Evolutionary conservation across 2,329 filamentous ascomycete species (phyloP).

Genomic region (Pyricularia grisea): DNA sequence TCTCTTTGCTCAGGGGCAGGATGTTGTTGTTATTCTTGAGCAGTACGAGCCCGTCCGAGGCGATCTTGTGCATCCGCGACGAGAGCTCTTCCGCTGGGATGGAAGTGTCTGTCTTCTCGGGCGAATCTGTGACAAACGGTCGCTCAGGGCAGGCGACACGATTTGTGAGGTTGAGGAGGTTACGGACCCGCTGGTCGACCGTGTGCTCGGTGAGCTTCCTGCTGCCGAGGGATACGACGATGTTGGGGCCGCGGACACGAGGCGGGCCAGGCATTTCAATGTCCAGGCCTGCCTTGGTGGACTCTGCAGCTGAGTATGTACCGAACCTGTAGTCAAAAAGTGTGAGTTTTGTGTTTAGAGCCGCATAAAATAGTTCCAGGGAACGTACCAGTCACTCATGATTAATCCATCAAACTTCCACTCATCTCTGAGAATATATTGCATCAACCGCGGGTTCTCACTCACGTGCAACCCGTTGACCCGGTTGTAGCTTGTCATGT

Average conservation of each 20-base stretch:
- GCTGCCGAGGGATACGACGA: slow-evolving; percentile 14
- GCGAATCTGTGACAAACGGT: neutral
- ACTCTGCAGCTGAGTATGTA: slow-evolving; percentile 17
- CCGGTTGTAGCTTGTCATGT: slow-evolving; percentile 30
- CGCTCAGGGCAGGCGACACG: neutral
- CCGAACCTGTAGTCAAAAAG: slow-evolving; percentile 9
- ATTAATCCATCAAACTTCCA: slow-evolving; percentile 27
- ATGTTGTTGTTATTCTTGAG: slow-evolving; percentile 41
- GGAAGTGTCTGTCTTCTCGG: neutral
- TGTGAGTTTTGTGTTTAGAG: neutral
- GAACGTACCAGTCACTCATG: slow-evolving; percentile 28
- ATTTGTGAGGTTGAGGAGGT: slow-evolving; percentile 15
- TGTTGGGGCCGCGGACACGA: slow-evolving; percentile 16
- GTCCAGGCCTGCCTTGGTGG: slow-evolving; percentile 15
- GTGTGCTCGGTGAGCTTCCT: slow-evolving; percentile 16
- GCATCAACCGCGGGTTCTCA: slow-evolving; percentile 23
- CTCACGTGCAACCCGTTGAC: slow-evolving; percentile 28
- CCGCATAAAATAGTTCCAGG: neutral
- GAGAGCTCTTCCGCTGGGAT: slow-evolving; percentile 3
- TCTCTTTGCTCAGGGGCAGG: slow-evolving; percentile 37
- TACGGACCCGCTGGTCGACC: slow-evolving; percentile 18
- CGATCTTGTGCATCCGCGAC: slow-evolving; percentile 8
- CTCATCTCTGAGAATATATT: slow-evolving; percentile 24
- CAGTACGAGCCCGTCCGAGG: slow-evolving; percentile 10
- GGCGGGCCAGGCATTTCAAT: slow-evolving; percentile 22